Percentiles rank a stretch among this genome's conserved stretches.
Conservation (phyloP, 805 yeast genomes). For the Spathaspora hagerdaliae region DNA sequence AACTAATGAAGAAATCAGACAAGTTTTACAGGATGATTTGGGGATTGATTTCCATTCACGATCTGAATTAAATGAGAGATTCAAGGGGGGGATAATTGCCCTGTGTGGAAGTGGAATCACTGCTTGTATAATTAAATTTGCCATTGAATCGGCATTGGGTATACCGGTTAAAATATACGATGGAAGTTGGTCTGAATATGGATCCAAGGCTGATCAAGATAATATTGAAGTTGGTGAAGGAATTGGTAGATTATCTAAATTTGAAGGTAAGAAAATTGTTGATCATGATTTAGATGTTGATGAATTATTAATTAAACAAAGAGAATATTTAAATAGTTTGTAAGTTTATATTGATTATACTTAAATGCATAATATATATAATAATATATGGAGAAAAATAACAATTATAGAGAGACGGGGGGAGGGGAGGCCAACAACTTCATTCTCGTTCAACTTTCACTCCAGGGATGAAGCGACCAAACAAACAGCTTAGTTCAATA, state of each 20-base stretch:
- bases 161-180: slow-evolving; percentile 50
- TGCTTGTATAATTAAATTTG: slow-evolving; percentile 81
- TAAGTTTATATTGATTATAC: no score
- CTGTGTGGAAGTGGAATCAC: slow-evolving; percentile 98
- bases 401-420: no score
- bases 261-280: neutral
- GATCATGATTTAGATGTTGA: neutral
- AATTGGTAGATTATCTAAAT: neutral
- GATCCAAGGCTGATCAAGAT: slow-evolving; percentile 60
- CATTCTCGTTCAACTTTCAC: no score
- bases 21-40: slow-evolving; percentile 39
- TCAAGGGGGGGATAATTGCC: slow-evolving; percentile 63
- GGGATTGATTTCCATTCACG: slow-evolving; percentile 24
- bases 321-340: neutral
- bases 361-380: no score
- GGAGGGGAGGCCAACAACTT: no score
- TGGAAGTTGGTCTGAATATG: slow-evolving; percentile 90
- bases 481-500: no score
- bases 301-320: neutral
- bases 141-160: slow-evolving; percentile 40
- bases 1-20: slow-evolving; percentile 40
- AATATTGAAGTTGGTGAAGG: slow-evolving; percentile 40
- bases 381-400: no score
- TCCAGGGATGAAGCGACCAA: no score
- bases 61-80: slow-evolving; percentile 22